Evolutionary conservation across 129 eudicot species (phyloP).

Genomic region (Logfia minima): DNA sequence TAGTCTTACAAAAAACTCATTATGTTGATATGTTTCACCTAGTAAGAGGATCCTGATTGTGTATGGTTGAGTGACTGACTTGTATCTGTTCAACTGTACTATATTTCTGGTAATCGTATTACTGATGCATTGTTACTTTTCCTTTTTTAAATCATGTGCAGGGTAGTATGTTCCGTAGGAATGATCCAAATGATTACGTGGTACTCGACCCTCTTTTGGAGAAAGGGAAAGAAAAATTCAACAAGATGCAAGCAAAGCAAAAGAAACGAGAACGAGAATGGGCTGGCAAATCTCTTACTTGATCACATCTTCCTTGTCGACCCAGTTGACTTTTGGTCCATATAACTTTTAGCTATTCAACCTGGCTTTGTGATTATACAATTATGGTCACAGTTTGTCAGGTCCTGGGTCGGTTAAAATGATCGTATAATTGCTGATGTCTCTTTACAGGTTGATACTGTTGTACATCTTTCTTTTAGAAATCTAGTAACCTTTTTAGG

Average conservation of each 20-base stretch:
- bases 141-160: conserved; percentile 28
- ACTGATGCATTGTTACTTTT: background rate
- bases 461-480: conserved; percentile 10
- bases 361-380: background rate
- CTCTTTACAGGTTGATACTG: background rate
- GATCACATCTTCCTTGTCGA: conserved; percentile 15
- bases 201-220: conserved; percentile 90
- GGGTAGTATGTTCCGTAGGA: conserved; percentile 80
- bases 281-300: conserved; percentile 95
- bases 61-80: background rate
- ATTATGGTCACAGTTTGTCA: background rate
- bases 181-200: conserved; percentile 83
- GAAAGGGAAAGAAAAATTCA: conserved; percentile 95
- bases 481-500: conserved; percentile 9
- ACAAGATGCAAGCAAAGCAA: conserved; percentile 83
- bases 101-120: background rate
- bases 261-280: conserved; percentile 91
- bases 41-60: conserved; percentile 3
- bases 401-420: background rate
- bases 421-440: conserved; percentile 1
- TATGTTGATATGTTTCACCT: background rate
- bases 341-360: background rate
- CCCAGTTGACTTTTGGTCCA: background rate
- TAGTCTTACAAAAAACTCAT: background rate
- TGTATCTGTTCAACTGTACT: conserved; percentile 5